phyloP scores from a whole-genome alignment of 768 basidiomycete species.

The Collybia nuda region DNA sequence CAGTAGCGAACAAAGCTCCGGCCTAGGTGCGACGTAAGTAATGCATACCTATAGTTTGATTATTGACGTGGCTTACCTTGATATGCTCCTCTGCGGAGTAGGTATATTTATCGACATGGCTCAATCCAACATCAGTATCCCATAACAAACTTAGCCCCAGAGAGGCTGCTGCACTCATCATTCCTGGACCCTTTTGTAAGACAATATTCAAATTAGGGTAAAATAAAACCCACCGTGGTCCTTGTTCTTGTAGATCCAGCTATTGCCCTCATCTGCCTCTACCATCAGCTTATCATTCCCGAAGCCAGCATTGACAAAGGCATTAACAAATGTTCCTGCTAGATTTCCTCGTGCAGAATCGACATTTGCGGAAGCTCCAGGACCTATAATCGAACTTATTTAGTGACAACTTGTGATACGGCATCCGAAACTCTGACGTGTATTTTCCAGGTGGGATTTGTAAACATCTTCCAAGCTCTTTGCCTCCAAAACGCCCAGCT shows the following conservation, averaged over 20 bases:
- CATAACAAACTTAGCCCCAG: constrained; percentile 91
- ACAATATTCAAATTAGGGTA: background rate
- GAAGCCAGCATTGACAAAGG: constrained; percentile 97
- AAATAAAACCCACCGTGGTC: constrained; percentile 70
- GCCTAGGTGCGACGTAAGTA: constrained; percentile 42
- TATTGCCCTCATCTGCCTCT: constrained; percentile 91
- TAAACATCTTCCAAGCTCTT: constrained; percentile 97
- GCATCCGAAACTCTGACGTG: constrained; percentile 45
- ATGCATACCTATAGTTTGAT: background rate
- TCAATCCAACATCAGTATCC: constrained; percentile 94
- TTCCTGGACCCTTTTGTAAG: constrained; percentile 49
- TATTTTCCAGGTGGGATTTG: constrained; percentile 92
- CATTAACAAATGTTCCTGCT: constrained; percentile 97
- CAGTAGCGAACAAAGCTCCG: constrained; percentile 92
- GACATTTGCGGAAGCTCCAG: constrained; percentile 69
- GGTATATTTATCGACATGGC: constrained; percentile 96
- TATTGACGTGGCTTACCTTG: constrained; percentile 49
- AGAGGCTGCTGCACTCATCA: constrained; percentile 96
- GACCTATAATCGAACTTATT: constrained; percentile 37
- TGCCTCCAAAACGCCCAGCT: constrained; percentile 85
- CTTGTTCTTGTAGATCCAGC: constrained; percentile 99
- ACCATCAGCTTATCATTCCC: constrained; percentile 99
- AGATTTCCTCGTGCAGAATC: constrained; percentile 94
- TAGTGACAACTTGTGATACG: background rate
- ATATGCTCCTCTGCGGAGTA: constrained; percentile 96